A percentile compares a stretch with the other conserved stretches of the same genome.
phyloP scores from a whole-genome alignment of 257 asterid genomes.

The Datura wrightii region DNA sequence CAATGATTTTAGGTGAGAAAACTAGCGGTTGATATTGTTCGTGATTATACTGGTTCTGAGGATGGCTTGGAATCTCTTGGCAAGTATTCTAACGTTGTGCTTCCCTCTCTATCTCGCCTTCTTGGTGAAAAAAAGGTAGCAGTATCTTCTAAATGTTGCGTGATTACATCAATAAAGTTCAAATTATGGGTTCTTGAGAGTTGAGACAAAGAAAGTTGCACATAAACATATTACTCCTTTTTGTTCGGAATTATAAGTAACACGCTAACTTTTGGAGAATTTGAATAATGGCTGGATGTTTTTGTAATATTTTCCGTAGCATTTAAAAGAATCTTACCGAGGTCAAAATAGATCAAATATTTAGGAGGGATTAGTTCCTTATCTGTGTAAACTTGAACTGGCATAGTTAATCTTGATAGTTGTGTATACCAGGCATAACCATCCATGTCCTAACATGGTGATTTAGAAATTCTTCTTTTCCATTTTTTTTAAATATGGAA shows the following conservation, averaged over 20 bases:
- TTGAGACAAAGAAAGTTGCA: neutral
- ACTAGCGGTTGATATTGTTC: slow-evolving; percentile 78
- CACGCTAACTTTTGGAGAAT: neutral
- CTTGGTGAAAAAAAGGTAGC: slow-evolving; percentile 74
- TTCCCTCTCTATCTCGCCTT: slow-evolving; percentile 69
- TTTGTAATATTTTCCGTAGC: neutral
- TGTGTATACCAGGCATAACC: neutral
- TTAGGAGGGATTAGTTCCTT: neutral
- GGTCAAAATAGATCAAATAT: neutral
- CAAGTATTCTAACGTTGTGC: slow-evolving; percentile 52
- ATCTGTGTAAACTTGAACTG: slow-evolving; percentile 4
- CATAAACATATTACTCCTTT: neutral
- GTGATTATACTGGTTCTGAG: slow-evolving; percentile 94
- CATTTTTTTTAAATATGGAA: neutral
- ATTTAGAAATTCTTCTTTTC: neutral
- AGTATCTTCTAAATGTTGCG: neutral
- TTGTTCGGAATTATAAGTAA: neutral
- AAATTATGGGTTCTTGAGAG: neutral
- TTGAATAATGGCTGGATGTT: neutral
- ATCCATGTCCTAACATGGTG: neutral
- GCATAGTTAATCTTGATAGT: neutral
- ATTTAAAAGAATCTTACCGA: neutral
- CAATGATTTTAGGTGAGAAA: slow-evolving; percentile 61
- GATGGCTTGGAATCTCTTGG: slow-evolving; percentile 82
- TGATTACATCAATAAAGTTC: neutral